These are phyloP conservation scores for Aspergillus leporis DNA, from an alignment of 495 filamentous ascomycete genomes.

Conservation along the genomic window DNA sequence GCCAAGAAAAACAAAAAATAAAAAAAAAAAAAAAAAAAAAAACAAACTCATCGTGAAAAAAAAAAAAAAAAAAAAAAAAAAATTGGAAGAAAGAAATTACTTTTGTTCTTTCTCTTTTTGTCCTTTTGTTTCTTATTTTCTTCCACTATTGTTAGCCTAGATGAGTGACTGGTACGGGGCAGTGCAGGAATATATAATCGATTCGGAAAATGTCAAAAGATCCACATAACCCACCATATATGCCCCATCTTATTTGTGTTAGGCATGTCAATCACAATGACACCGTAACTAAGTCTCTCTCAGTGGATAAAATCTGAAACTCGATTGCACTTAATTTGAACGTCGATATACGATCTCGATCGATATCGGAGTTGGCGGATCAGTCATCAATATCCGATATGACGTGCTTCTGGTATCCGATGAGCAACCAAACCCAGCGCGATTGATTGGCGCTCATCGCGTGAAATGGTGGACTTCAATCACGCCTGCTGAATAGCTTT, in stretches of 20 bases:
- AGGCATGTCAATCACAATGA: background rate
- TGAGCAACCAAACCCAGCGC: background rate
- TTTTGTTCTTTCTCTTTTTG: too few relatives aligned
- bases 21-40: too few relatives aligned
- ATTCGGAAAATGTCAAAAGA: too few relatives aligned
- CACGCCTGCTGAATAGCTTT: background rate
- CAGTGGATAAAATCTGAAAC: background rate
- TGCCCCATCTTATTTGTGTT: background rate
- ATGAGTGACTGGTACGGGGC: too few relatives aligned
- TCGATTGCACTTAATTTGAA: background rate
- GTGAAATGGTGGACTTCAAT: background rate
- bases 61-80: too few relatives aligned
- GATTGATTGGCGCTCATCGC: background rate
- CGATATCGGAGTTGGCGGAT: background rate
- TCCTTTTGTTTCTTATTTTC: too few relatives aligned
- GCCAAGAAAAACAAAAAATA: too few relatives aligned
- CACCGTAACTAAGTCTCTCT: background rate
- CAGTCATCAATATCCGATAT: slow-evolving; percentile 2
- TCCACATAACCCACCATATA: background rate
- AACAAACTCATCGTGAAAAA: too few relatives aligned
- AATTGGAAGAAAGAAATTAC: too few relatives aligned
- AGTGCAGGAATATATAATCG: too few relatives aligned
- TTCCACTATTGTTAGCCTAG: too few relatives aligned
- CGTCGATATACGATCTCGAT: background rate
- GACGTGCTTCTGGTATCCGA: slow-evolving; percentile 1